Evolutionary conservation across 176 grass and related monocot species (phyloP), one percentile per base, ranked within the genome.

Genomic region (Metroxylon sagu): DNA sequence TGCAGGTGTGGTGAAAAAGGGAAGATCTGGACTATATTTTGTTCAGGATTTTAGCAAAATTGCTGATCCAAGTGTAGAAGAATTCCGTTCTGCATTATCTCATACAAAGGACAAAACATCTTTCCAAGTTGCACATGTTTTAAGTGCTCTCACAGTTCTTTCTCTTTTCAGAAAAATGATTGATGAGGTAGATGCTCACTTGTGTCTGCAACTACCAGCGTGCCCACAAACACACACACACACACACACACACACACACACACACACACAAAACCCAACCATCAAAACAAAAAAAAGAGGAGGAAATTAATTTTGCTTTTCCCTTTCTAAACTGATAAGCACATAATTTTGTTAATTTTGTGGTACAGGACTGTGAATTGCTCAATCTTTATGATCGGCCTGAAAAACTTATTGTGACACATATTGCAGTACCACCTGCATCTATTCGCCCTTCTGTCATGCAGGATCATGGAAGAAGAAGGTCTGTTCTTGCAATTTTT

Each of bases 361-460:
- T 70, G 51, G n/a, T 82, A 52, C 80, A 96, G 91, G 91, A 96
- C 69, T 90, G 91, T 73, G 91, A 96, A 82, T 72, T 96, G 72
- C 86, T 96, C 60, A 96, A 96, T 77, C 83, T 96, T 71, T 73
- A 76, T 53, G 80, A 86, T 63, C 84, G 86, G 60, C 91, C 91
- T 53, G 91, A 96, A 57, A 96, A 96, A 66, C 75, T 96, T 61
- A 82, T 96, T 66, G 84, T 96, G 58, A 87, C 91, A 14, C 72
- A 73, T 74, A 83, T 96, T 69, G 71, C 91, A 65, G 83, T 96
- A 62, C 91, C 91, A 35, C 91, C 91, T 64, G 80, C 71, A 56
- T 65, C 80, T 63, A 85, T 96, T 59, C 86, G 91, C 19, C 91
- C 91, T 75, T 96, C 91, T 48, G 81, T 70, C 56, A 28, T 87